Base-by-base conservation (phyloP, 192 early-diverging fungal genomes). In the Dimargaris verticillata region DNA sequence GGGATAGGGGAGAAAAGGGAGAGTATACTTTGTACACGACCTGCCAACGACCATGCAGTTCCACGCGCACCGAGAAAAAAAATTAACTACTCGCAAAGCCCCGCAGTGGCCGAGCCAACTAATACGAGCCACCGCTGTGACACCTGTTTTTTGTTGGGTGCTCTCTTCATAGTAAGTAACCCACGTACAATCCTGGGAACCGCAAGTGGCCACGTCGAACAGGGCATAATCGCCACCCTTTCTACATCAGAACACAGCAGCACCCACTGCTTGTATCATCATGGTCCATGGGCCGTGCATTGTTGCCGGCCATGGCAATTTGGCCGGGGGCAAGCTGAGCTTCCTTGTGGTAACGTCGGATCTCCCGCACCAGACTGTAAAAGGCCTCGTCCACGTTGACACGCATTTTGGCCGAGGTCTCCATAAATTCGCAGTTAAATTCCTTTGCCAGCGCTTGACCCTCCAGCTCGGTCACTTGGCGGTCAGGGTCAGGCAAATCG, bases 301-400 rank as follows among this genome's bases (percentile, higher is more conserved):
- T 51, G 49, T 20, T 26, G 18, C 49, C 26, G 49, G 26, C 49
- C 49, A 26, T 25, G 49, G 49, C 49, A 51, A 51, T 51, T 51
- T 51, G 49, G 3, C 49, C 49, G 0, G 49, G 49, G 18, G 49
- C 14, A n/a, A 51, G 49, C n/a, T 51, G 49, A 11, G 49, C 49
- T 51, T 51, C 49, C 44, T 62, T 64, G 49, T 62, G 60, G 38
- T 59, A 65, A 5, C 58, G 64, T 58, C 70, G 70, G 72, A 95
- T 95, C 63, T 91, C 85, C 46, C 89, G 74, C 50, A 97, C 91
- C 38, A 92, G 76, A 70, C 93, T 88, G 46, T 81, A 88, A 72
- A 97, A 97, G 44, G 91, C 88, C 62, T 95, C 90, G 46, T 92
- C 89, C 4, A 95, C 90, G 50, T 91, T 90, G 62, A 86, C 82